Base-by-base conservation (phyloP, 495 filamentous ascomycete genomes). In the Hypoxylon cercidicola region DNA sequence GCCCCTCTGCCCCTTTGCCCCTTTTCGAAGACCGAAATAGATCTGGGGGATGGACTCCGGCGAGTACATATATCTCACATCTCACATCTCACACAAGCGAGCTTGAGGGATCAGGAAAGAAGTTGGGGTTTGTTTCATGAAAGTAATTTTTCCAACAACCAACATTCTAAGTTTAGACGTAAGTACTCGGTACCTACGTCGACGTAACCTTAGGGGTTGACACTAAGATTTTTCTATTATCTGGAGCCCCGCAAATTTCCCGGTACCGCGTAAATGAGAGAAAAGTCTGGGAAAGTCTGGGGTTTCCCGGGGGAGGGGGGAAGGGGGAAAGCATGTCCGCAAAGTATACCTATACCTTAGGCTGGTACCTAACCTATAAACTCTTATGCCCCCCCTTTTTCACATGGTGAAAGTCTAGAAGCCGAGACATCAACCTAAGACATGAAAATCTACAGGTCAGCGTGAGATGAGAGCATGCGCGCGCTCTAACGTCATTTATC, bases 241-340 rank as follows among this genome's bases (percentile, higher is more conserved):
- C 64, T 46, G 64, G 64, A 62, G 53, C 53, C 64, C 64, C 64
- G 64, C 64, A 67, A 67, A 46, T 57, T 61, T 57, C 28, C 40
- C 48, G 37, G 43, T 53, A 52, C 62, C 53, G 62, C 62, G 56
- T n/a, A 51, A 60, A 55, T 60, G 40, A 49, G 51, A 7, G 30
- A 45, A 57, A 58, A 66, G 63, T 66, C 63, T 56, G 63, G 63
- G 56, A 51, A n/a, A n/a, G n/a, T n/a, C n/a, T n/a, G n/a, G n/a
- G n/a, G n/a, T n/a, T 61, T 51, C 16, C 3, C 1, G 30, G 30
- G 5, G 30, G 30, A 25, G 23, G 5, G 23, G 5, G 23, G n/a
- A n/a, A n/a, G n/a, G n/a, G n/a, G n/a, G n/a, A n/a, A 11, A 21
- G 41, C 48, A 37, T 60, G 23, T 25, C 23, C 23, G 23, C 5